Evolutionary conservation across 2,329 filamentous ascomycete genomes (phyloP).

Genomic region (Tolypocladium paradoxum): DNA sequence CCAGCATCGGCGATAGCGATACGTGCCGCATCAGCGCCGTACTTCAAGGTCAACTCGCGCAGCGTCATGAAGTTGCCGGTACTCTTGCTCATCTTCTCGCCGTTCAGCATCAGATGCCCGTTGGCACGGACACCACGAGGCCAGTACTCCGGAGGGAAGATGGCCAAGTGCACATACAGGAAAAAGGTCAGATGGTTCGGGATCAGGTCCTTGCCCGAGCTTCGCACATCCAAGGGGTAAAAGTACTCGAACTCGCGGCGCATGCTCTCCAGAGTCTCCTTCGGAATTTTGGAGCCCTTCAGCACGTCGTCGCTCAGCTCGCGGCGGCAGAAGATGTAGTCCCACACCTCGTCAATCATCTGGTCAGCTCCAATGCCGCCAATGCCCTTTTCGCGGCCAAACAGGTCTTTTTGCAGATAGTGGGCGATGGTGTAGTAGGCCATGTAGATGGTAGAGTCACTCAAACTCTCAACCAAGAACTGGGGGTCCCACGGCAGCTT

Average conservation of each 20-base stretch:
- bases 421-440: slow-evolving; percentile 61
- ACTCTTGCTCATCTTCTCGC: slow-evolving; percentile 97
- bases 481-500: slow-evolving; percentile 88
- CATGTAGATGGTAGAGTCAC: slow-evolving; percentile 89
- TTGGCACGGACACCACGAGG: slow-evolving; percentile 78
- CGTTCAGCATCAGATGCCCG: slow-evolving; percentile 87
- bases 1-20: slow-evolving; percentile 91
- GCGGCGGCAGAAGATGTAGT: slow-evolving; percentile 79
- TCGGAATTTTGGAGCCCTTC: slow-evolving; percentile 57
- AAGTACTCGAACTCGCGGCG: slow-evolving; percentile 92
- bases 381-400: slow-evolving; percentile 60
- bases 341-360: slow-evolving; percentile 93
- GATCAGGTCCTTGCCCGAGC: slow-evolving; percentile 87
- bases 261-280: slow-evolving; percentile 66
- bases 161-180: slow-evolving; percentile 83
- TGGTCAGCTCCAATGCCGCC: slow-evolving; percentile 67
- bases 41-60: slow-evolving; percentile 76
- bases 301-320: slow-evolving; percentile 57
- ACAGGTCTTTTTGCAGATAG: slow-evolving; percentile 73
- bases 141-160: slow-evolving; percentile 86
- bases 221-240: slow-evolving; percentile 83
- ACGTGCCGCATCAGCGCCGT: slow-evolving; percentile 84
- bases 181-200: slow-evolving; percentile 93
- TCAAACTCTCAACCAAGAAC: slow-evolving; percentile 86
- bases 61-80: slow-evolving; percentile 96